phyloP scores from a whole-genome alignment of 345 rosid species.

The Rhizophora mangle region DNA sequence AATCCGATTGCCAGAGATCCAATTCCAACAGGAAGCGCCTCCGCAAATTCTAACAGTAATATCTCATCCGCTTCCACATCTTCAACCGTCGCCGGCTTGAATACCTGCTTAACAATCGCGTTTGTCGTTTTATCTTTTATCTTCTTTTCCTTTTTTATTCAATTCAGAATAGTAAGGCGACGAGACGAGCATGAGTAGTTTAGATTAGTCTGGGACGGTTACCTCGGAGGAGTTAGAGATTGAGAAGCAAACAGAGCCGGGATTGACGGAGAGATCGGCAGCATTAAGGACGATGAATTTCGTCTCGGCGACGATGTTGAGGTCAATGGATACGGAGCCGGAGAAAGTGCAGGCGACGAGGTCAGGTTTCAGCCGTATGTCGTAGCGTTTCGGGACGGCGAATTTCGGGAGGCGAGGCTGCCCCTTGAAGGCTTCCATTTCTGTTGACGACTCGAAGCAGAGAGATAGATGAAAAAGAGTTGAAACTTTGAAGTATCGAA shows the following conservation, averaged over 20 bases:
- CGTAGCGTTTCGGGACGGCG: constrained; percentile 80
- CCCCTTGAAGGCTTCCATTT: constrained; percentile 41
- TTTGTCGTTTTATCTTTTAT: no score
- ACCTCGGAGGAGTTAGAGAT: constrained; percentile 52
- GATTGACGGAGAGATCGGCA: constrained; percentile 66
- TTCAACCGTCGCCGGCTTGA: constrained; percentile 48
- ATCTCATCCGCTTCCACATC: constrained; percentile 67
- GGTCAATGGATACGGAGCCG: constrained; percentile 56
- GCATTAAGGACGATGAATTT: constrained; percentile 86
- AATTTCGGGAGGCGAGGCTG: constrained; percentile 90
- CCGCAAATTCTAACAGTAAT: constrained; percentile 68
- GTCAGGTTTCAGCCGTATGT: constrained; percentile 71
- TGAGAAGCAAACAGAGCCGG: constrained; percentile 51
- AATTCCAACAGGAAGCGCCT: constrained; percentile 57
- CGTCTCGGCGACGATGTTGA: constrained; percentile 57
- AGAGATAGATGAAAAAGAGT: neutral
- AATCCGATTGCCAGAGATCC: constrained; percentile 63
- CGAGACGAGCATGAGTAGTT: neutral
- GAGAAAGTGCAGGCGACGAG: constrained; percentile 64
- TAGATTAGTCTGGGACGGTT: neutral
- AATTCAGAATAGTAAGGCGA: no score
- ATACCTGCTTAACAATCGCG: constrained; percentile 37
- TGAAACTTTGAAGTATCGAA: no score
- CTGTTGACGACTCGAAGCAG: no score
- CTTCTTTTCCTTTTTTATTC: no score